Base-by-base conservation (phyloP, 1,139 yeast species). In the Geotrichum histeridarum region DNA sequence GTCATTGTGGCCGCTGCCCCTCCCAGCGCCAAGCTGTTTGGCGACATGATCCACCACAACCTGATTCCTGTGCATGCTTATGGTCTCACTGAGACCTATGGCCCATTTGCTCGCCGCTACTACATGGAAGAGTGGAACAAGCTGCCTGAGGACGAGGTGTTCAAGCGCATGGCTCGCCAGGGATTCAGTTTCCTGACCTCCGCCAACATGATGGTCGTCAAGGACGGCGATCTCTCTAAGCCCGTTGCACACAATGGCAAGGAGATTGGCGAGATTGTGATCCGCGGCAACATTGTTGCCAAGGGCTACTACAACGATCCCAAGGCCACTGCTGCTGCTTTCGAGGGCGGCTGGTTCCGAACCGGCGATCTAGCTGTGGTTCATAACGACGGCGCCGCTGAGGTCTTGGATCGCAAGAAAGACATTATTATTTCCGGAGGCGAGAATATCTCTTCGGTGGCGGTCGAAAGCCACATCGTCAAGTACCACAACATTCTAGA, bases 401-500 rank as follows among this genome's bases (percentile, higher is more conserved):
- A 70, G 60, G 81, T 86, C 52, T 76, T 86, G 58, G 95, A 86
- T 65, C 77, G 95, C 58, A 87, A 84, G 50, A 86, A 86, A 73
- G 87, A 86, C 66, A 84, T 86, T 69, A 86, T 85, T 73, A 86
- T 86, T 64, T 75, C 90, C 0, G 93, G 87, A 62, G 94, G 94
- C 55, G 94, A 86, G 67, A 86, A 86, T 67, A 81, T 86, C 55
- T 83, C 91, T 1, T 88, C 93, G 1, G 93, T 86, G 61, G 83
- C 80, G 61, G 82, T 86, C 50, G 94, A 86, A 66, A 81, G 80
- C 62, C 73, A 73, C 30, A 81, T 85, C 59, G 73, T 83, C 53
- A 75, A 83, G 56, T 68, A 68, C 55, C 68, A 65, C 8, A 61
- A 61, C 15, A 66, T 71, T 9, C 61, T 69, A 35, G 74, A 71